These are phyloP conservation scores for Gelatoporia subvermispora DNA, from an alignment of 768 basidiomycete genomes.

Conservation along the genomic window DNA sequence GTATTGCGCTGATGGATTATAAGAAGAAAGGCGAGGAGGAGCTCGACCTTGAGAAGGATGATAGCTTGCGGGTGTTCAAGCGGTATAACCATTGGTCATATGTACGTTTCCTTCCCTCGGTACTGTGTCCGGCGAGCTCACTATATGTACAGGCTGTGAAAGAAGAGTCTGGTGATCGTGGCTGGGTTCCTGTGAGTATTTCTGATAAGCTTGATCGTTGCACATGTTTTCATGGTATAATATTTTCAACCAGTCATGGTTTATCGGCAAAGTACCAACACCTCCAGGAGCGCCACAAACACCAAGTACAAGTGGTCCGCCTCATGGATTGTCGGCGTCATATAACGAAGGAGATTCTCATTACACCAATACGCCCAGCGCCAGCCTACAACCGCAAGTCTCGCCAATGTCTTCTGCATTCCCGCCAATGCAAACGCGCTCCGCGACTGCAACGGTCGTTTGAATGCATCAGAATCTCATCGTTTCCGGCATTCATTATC, in stretches of 20 bases:
- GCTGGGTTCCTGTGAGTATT: slow-evolving; percentile 84
- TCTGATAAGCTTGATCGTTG: slow-evolving; percentile 1
- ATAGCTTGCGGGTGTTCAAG: slow-evolving; percentile 89
- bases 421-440: slow-evolving; percentile 37
- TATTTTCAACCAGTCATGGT: slow-evolving; percentile 66
- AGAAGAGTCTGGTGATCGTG: slow-evolving; percentile 87
- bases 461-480: slow-evolving; percentile 1
- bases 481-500: background rate
- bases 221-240: slow-evolving; percentile 8
- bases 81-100: slow-evolving; percentile 98
- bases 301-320: slow-evolving; percentile 34
- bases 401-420: slow-evolving; percentile 87
- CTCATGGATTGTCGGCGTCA: slow-evolving; percentile 12
- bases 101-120: slow-evolving; percentile 37
- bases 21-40: slow-evolving; percentile 92
- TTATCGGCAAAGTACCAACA: slow-evolving; percentile 78
- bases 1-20: slow-evolving; percentile 95
- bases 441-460: slow-evolving; percentile 12
- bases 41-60: slow-evolving; percentile 83
- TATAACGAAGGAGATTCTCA: slow-evolving; percentile 15
- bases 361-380: slow-evolving; percentile 31
- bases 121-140: slow-evolving; percentile 8
- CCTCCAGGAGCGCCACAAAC: slow-evolving; percentile 36
- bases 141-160: slow-evolving; percentile 68
- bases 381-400: slow-evolving; percentile 41